Evolutionary conservation across 768 basidiomycete genomes (phyloP).

Genomic region (Chiua virens): DNA sequence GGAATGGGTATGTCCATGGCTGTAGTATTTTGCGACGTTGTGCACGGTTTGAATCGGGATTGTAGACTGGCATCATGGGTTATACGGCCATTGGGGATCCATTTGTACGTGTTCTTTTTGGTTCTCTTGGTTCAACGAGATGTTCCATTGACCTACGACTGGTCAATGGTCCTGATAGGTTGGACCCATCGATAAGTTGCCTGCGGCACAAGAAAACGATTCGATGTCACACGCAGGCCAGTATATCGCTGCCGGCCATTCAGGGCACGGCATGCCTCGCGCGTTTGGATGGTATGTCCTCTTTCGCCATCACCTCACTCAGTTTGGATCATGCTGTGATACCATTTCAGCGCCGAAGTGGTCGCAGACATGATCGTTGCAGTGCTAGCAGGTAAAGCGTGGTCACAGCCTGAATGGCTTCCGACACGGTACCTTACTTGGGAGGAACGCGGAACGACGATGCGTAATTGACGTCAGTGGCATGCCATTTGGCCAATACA

Average conservation of each 20-base stretch:
- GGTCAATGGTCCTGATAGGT: slow-evolving; percentile 41
- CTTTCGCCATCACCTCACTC: background rate
- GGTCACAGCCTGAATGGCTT: slow-evolving; percentile 62
- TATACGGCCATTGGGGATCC: slow-evolving; percentile 63
- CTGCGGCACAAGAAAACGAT: slow-evolving; percentile 12
- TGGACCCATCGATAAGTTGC: slow-evolving; percentile 50
- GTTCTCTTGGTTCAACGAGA: background rate
- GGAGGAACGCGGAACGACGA: slow-evolving; percentile 8
- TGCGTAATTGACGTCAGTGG: background rate
- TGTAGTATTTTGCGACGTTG: background rate
- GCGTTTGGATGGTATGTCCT: slow-evolving; percentile 56
- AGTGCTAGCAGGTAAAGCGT: slow-evolving; percentile 43
- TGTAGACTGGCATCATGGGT: slow-evolving; percentile 82
- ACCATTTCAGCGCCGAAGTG: slow-evolving; percentile 52
- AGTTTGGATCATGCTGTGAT: background rate
- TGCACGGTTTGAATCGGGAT: background rate
- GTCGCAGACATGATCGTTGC: slow-evolving; percentile 58
- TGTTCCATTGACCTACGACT: too few relatives aligned
- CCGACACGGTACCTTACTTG: slow-evolving; percentile 53
- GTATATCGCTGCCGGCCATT: slow-evolving; percentile 70
- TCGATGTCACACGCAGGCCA: slow-evolving; percentile 48
- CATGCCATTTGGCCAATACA: too few relatives aligned
- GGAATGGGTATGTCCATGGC: slow-evolving; percentile 66
- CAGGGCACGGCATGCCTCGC: slow-evolving; percentile 81
- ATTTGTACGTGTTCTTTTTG: slow-evolving; percentile 46